These are phyloP conservation scores for Senecio squalidus DNA, from an alignment of 140 eudicot species.

Conservation along the genomic window DNA sequence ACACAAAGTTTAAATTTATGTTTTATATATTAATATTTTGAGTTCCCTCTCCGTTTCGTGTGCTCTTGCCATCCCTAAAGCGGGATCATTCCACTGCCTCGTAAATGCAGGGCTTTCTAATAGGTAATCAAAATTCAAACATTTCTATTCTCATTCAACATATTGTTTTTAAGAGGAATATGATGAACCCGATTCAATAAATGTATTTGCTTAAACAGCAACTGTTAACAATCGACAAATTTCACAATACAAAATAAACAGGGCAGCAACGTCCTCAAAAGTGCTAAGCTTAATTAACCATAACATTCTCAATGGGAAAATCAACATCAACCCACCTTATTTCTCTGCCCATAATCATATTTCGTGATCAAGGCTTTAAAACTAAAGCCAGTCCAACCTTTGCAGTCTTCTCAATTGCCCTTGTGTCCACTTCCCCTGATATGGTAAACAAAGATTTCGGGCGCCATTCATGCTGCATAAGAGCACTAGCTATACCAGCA, in stretches of 20 bases:
- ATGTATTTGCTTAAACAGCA: constrained; percentile 19
- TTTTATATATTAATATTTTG: no score
- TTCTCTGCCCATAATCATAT: constrained; percentile 11
- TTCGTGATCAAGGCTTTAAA: constrained; percentile 29
- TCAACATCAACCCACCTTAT: constrained; percentile 27
- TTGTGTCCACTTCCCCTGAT: constrained; percentile 51
- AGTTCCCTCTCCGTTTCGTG: no score
- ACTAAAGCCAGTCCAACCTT: constrained; percentile 53
- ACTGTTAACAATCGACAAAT: constrained; percentile 18
- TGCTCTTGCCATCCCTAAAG: no score
- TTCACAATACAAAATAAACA: constrained; percentile 7
- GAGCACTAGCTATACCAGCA: constrained; percentile 45
- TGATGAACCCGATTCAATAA: constrained; percentile 15
- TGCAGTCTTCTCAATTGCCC: constrained; percentile 52
- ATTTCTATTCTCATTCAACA: no score
- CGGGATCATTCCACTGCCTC: no score
- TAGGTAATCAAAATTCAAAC: no score
- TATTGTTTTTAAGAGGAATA: no score
- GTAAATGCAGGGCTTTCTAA: no score
- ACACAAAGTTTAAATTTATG: no score
- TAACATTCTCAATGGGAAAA: constrained; percentile 7
- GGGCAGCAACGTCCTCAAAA: constrained; percentile 14
- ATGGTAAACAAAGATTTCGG: constrained; percentile 44
- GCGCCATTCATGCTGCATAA: constrained; percentile 54
- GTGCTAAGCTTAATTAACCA: background rate